Base-by-base conservation (phyloP, 2,329 filamentous ascomycete species). In the Plectosphaerella cucumerina region DNA sequence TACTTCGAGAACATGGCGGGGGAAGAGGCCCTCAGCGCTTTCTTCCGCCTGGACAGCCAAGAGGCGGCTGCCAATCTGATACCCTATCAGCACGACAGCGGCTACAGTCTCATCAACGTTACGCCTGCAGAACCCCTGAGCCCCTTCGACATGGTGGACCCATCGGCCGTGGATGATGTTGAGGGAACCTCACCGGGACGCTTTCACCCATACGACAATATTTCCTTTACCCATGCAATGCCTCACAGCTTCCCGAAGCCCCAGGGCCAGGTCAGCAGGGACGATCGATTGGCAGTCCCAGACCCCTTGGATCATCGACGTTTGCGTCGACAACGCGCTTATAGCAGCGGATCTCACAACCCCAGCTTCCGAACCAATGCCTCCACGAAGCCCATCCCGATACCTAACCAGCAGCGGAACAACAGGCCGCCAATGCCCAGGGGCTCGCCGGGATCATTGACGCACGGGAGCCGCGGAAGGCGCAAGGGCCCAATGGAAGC, bases 401-500 rank as follows among this genome's bases (percentile, higher is more conserved):
- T 48, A 4, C 47, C 47, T 15, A 18, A 11, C 14, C 26, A 12
- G 14, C 31, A 35, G 22, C 47, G 6, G 11, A 22, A 21, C 5
- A 15, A 9, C 9, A 14, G 34, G 15, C 31, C n/a, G 4, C 18
- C 35, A 20, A 4, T 14, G 15, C 34, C 47, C n/a, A 35, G 17
- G 2, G 31, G 47, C 37, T 22, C 31, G 6, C 35, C 47, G 6
- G 22, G 17, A 5, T 17, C 21, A 4, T 26, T 11, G 1, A 23
- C 46, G 12, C 18, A 22, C 10, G 35, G 23, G 5, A 31, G 17
- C 14, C 53, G 56, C 12, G 56, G 56, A 11, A 47, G 44, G 12
- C 54, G 56, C 6, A 37, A 21, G 3, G 50, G 54, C 6, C 54
- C 54, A 4, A 54, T 57, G 51, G 31, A 56, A 9, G 10, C 33